Base-by-base conservation (phyloP, 2,329 filamentous ascomycete genomes). In the Pseudogymnoascus pannorum region DNA sequence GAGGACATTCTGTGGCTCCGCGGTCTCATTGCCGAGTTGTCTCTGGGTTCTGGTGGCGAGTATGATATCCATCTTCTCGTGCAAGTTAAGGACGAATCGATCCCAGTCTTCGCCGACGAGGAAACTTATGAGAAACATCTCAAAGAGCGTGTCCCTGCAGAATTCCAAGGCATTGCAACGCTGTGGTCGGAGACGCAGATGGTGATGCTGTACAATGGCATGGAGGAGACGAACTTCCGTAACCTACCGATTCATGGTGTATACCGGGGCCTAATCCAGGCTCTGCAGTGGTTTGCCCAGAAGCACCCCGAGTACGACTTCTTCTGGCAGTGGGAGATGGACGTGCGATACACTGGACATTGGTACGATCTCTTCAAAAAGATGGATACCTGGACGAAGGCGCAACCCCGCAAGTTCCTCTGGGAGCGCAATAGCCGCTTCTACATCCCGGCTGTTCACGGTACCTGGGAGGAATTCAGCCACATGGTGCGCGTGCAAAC, bases 321-420 rank as follows among this genome's bases (percentile, higher is more conserved):
- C 75, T 91, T 92, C 74, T 96, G 92, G 92, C 90, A 96, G 67
- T 95, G 92, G 90, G 92, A 96, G 74, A 93, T 96, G 87, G 92
- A 96, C 69, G 85, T 92, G 48, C 87, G 91, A 29, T 96, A 95
- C 73, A 94, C 89, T 0, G 91, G 92, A 35, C 91, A 96, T 74
- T 93, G 89, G 77, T 92, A 88, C 66, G 84, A 90, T 64, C 74
- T 91, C 18, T 82, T 93, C 69, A 82, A 85, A 66, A 87, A 87
- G 70, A 76, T 91, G 36, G 81, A 84, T 68, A 76, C 77, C 48
- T 94, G 88, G 87, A 81, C 88, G 14, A 83, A 80, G 65, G 75
- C 82, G 54, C 90, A 94, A 74, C 89, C 90, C 1, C 81, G 90
- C 11, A 92, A 91, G 73, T 87, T 88, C 0, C 78, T 93, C 0